Base-by-base conservation (phyloP, 2,329 filamentous ascomycete species). In the Zarea fungicola region DNA sequence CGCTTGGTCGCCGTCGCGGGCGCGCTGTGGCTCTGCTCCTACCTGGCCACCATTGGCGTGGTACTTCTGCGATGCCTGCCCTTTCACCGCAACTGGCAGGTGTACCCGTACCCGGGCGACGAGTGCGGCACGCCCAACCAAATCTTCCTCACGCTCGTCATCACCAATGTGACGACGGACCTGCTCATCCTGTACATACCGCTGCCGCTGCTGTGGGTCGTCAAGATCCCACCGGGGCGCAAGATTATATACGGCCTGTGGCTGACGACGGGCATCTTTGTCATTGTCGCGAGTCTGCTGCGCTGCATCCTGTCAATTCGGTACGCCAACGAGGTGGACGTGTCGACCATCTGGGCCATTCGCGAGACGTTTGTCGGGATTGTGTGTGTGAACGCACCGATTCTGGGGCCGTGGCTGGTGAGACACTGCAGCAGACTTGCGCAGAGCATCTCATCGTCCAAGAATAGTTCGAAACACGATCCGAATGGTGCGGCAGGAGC, bases 361-460 rank as follows among this genome's bases (percentile, higher is more conserved):
- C 55, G 58, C 50, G 57, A 59, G 48, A 59, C 57, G 6, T 58
- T 59, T 48, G 54, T 60, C 32, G 58, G 55, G 23, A 56, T 59
- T 25, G 53, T 60, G 8, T 53, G 54, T 11, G 58, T 58, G 14
- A 59, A 60, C 29, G 47, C 50, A 16, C 58, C 56, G 1, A 56
- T 60, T 31, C 41, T 59, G 13, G 56, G 56, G 6, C 56, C 58
- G n/a, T 59, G 56, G 56, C 41, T 55, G 18, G 54, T 58, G 14
- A 53, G 43, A n/a, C 58, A 52, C 40, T 45, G 44, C 42, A 49
- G 54, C 11, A 36, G 39, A 10, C 48, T 54, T 6, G 48, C 53
- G 16, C 46, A 49, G 22, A 52, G 45, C 25, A 50, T 54, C 18
- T 39, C 42, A 6, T 55, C 55, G 1, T 52, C 48, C 9, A 35